phyloP scores from a whole-genome alignment of 768 basidiomycete species.

The Psilocybe cyanescens region DNA sequence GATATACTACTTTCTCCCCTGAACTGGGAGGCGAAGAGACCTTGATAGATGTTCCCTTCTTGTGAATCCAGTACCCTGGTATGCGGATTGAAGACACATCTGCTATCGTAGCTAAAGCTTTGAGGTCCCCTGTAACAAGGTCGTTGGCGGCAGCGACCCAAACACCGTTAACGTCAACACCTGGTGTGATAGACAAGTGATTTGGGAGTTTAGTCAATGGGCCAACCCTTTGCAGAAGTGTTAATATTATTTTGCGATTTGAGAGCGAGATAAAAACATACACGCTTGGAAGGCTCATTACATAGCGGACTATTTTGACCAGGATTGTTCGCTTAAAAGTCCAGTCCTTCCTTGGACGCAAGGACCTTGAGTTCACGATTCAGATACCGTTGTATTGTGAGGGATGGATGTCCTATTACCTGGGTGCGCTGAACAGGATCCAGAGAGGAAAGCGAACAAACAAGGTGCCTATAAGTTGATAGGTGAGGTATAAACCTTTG shows the following conservation, averaged over 20 bases:
- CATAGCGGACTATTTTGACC: conserved; percentile 36
- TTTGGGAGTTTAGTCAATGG: conserved; percentile 34
- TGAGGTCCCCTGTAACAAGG: conserved; percentile 47
- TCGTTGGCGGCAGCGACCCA: conserved; percentile 51
- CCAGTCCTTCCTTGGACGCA: conserved; percentile 53
- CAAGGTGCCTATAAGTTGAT: conserved; percentile 40
- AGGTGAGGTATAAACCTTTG: conserved; percentile 51
- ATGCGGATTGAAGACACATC: conserved; percentile 45
- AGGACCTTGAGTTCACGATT: conserved; percentile 29
- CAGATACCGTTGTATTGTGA: neutral
- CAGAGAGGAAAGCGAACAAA: conserved; percentile 54
- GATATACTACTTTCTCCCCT: conserved; percentile 62
- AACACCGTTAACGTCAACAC: conserved; percentile 45
- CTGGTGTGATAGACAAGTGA: conserved; percentile 43
- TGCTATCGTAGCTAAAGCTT: conserved; percentile 41
- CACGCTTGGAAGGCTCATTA: conserved; percentile 28
- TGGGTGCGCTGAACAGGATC: conserved; percentile 41
- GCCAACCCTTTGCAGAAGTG: conserved; percentile 34
- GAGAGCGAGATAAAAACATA: conserved; percentile 20
- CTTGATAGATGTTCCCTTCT: conserved; percentile 36
- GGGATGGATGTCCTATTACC: conserved; percentile 23
- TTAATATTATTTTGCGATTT: neutral
- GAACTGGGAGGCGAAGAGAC: conserved; percentile 41
- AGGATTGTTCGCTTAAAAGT: conserved; percentile 40
- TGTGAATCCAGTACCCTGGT: conserved; percentile 63